phyloP scores from a whole-genome alignment of 148 eudicot genomes.

The Rhododendron williamsianum region DNA sequence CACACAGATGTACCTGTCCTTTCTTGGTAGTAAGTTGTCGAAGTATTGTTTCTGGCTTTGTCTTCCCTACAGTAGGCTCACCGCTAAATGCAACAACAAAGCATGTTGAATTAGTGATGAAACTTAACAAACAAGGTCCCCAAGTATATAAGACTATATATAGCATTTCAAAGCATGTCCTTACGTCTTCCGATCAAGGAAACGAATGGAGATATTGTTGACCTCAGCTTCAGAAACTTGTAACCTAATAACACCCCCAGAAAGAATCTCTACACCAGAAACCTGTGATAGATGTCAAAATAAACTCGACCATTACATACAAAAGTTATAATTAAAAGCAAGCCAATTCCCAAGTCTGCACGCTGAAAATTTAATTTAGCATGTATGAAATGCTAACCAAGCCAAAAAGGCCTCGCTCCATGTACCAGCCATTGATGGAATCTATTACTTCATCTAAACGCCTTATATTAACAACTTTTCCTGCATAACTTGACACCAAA shows the following conservation, averaged over 20 bases:
- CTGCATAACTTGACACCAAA: slow-evolving; percentile 77
- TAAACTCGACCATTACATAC: not conserved
- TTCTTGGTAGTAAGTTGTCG: slow-evolving; percentile 94
- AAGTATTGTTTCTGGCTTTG: slow-evolving; percentile 97
- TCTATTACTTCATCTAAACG: slow-evolving; percentile 88
- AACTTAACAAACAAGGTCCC: not conserved
- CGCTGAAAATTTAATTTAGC: not conserved
- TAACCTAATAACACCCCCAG: slow-evolving; percentile 88
- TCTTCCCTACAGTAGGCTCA: slow-evolving; percentile 95
- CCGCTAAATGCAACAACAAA: slow-evolving; percentile 46
- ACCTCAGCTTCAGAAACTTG: slow-evolving; percentile 98
- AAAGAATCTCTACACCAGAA: slow-evolving; percentile 89
- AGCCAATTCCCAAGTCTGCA: slow-evolving; percentile 4
- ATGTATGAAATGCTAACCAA: slow-evolving; percentile 53
- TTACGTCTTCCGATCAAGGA: slow-evolving; percentile 89
- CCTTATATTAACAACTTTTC: slow-evolving; percentile 89
- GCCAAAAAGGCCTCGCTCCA: slow-evolving; percentile 99
- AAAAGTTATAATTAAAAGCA: not conserved
- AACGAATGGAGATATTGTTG: slow-evolving; percentile 82
- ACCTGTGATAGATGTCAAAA: slow-evolving; percentile 43
- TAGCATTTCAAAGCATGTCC: slow-evolving; percentile 15
- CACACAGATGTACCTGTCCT: slow-evolving; percentile 64
- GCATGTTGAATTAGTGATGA: slow-evolving; percentile 12
- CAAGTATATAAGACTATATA: not conserved
- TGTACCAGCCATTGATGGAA: slow-evolving; percentile 93